Base-by-base conservation (phyloP, 2,329 filamentous ascomycete genomes). In the Fonsecaea pugnacius region DNA sequence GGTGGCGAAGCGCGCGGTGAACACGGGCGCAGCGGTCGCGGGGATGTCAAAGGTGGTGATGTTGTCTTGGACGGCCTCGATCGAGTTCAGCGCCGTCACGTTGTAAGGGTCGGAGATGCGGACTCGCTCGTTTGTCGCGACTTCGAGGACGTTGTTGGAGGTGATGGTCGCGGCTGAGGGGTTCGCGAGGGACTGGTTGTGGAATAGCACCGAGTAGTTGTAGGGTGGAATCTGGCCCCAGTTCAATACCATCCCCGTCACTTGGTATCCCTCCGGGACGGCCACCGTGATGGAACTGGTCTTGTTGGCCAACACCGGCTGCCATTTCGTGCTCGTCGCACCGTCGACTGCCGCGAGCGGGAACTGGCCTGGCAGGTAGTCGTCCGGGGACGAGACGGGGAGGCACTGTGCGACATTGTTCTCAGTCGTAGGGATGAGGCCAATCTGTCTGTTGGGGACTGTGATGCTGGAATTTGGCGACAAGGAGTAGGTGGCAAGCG, bases 351-450 rank as follows among this genome's bases (percentile, higher is more conserved):
- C 87, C 0, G 84, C 81, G 58, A 89, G 79, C 1, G 89, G 88
- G 76, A 91, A 90, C 74, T 91, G 89, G 14, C 89, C 89, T 0
- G 87, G 84, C 30, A 82, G 77, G 71, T 82, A 85, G 1, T 74
- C 72, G 24, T 70, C 60, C 43, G 81, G 73, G 0, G 77, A 73
- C 1, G 83, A 85, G 0, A 83, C 83, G 1, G 85, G 80, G 3
- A 79, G 80, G 73, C 89, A 91, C 76, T 91, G 89, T 0, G 85
- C 80, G 32, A 90, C 78, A 72, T 91, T 91, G 8, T 83, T 83
- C 0, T 79, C 71, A 1, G 84, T 76, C 0, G 87, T 89, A 35
- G 80, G 76, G 14, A 80, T 79, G 24, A 82, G 76, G 65, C 83
- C 84, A 62, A 84, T 82, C 21, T 82, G 80, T 8, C 88, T 83